Percentiles rank a stretch among this genome's conserved stretches.
These are phyloP conservation scores for Schwanniomyces sp. DNA, from an alignment of 805 yeast species.

Conservation along the genomic window DNA sequence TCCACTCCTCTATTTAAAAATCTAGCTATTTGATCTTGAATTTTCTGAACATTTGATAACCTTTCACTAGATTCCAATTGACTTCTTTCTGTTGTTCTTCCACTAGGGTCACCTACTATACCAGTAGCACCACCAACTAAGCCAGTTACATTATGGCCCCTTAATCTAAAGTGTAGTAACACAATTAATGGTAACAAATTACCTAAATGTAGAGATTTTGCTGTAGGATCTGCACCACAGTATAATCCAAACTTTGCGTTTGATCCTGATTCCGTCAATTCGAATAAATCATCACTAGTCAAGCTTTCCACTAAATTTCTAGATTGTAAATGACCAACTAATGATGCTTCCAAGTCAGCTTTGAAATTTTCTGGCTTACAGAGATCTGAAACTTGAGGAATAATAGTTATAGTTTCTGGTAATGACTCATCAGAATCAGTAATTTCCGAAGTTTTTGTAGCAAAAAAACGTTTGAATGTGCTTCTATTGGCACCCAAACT, in stretches of 20 bases:
- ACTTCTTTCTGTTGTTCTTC: conserved; percentile 74
- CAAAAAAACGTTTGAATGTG: neutral
- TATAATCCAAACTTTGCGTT: conserved; percentile 57
- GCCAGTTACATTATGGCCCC: conserved; percentile 85
- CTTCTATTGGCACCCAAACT: neutral
- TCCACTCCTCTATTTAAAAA: conserved; percentile 63
- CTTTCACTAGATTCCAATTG: conserved; percentile 55
- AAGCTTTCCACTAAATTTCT: conserved; percentile 38
- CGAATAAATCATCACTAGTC: conserved; percentile 37
- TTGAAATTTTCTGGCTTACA: conserved; percentile 15
- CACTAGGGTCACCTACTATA: conserved; percentile 95
- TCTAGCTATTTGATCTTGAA: conserved; percentile 57
- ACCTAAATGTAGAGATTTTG: conserved; percentile 85
- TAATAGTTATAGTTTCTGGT: conserved; percentile 37
- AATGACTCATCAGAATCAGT: conserved; percentile 1
- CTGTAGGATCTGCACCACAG: conserved; percentile 97
- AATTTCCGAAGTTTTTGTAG: neutral
- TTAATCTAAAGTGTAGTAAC: conserved; percentile 73
- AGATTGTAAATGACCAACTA: conserved; percentile 36
- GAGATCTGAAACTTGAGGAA: conserved; percentile 34
- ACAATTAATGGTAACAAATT: conserved; percentile 86
- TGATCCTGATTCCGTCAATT: conserved; percentile 24
- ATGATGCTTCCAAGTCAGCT: conserved; percentile 26
- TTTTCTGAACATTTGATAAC: conserved; percentile 54
- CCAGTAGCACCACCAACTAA: conserved; percentile 96